A percentile compares a stretch with the other conserved stretches of the same genome.
phyloP scores from a whole-genome alignment of 192 early-diverging fungal species.

The Dispira parvispora region DNA sequence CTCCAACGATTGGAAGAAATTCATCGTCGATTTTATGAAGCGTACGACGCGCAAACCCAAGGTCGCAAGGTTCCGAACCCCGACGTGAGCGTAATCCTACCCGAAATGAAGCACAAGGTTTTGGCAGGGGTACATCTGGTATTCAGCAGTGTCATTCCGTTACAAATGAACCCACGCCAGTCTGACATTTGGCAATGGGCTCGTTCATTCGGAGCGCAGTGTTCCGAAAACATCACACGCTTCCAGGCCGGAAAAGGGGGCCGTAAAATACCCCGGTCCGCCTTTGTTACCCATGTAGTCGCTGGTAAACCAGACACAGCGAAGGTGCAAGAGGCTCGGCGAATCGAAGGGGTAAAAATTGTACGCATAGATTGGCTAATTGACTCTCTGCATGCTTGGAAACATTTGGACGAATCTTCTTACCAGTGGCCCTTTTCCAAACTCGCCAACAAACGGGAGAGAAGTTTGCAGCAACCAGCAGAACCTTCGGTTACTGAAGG shows the following conservation, averaged over 20 bases:
- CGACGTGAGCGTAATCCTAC: slow-evolving; percentile 37
- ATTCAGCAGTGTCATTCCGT: slow-evolving; percentile 71
- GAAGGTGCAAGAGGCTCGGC: slow-evolving; percentile 53
- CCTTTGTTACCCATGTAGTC: slow-evolving; percentile 71
- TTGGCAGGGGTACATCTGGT: slow-evolving; percentile 50
- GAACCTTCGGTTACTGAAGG: not conserved
- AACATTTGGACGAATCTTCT: slow-evolving; percentile 40
- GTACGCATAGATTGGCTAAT: slow-evolving; percentile 37
- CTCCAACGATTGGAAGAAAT: slow-evolving; percentile 40
- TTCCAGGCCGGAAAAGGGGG: not conserved
- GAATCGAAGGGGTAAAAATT: slow-evolving; percentile 17
- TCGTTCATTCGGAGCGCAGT: slow-evolving; percentile 63
- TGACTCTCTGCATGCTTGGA: slow-evolving; percentile 55
- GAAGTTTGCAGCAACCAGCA: slow-evolving; percentile 8
- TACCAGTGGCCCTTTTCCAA: slow-evolving; percentile 29
- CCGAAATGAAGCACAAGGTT: slow-evolving; percentile 37
- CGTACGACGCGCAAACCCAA: slow-evolving; percentile 16
- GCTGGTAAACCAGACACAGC: slow-evolving; percentile 60
- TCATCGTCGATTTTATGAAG: slow-evolving; percentile 51
- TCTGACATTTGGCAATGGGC: slow-evolving; percentile 75
- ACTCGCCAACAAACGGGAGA: slow-evolving; percentile 13
- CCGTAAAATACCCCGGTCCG: slow-evolving; percentile 9
- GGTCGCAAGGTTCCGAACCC: slow-evolving; percentile 2
- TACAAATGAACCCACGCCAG: slow-evolving; percentile 34
- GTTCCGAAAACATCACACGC: slow-evolving; percentile 33